These are phyloP conservation scores for Pythium myriotylum DNA, from an alignment of 352 stramenopile genomes.

Conservation along the genomic window DNA sequence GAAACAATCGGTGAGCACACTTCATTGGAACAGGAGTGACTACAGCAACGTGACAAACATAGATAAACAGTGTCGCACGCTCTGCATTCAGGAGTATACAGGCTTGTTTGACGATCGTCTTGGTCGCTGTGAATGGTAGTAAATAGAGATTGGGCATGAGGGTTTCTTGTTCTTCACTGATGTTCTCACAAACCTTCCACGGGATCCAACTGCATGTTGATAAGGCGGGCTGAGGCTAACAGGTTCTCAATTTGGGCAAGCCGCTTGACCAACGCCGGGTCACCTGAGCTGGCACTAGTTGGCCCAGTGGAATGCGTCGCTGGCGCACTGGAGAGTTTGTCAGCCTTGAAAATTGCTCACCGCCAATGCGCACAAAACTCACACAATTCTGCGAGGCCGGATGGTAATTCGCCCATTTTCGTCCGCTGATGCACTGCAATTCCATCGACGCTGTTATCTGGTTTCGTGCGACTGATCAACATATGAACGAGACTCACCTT, in stretches of 20 bases:
- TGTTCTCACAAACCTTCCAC: slow-evolving; percentile 50
- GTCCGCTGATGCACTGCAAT: slow-evolving; percentile 67
- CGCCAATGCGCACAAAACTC: slow-evolving; percentile 9
- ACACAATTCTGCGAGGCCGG: slow-evolving; percentile 70
- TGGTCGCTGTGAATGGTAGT: slow-evolving; percentile 49
- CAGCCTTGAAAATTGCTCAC: background rate
- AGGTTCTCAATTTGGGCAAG: slow-evolving; percentile 76
- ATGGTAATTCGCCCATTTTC: slow-evolving; percentile 83
- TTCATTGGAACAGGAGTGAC: too few species aligned
- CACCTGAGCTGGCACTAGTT: slow-evolving; percentile 13
- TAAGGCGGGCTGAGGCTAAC: slow-evolving; percentile 74
- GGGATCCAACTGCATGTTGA: slow-evolving; percentile 78
- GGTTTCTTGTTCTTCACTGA: background rate
- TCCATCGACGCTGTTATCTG: too few species aligned
- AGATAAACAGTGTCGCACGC: slow-evolving; percentile 89
- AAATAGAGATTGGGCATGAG: too few species aligned
- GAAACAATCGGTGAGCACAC: too few species aligned
- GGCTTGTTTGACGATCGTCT: slow-evolving; percentile 86
- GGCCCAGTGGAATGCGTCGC: background rate
- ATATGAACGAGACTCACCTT: slow-evolving; percentile 38
- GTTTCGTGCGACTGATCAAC: too few species aligned
- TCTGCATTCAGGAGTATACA: slow-evolving; percentile 89
- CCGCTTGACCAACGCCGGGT: slow-evolving; percentile 56
- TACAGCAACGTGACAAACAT: slow-evolving; percentile 58
- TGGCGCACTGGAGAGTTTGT: slow-evolving; percentile 2